phyloP scores from a whole-genome alignment of 1,139 yeast genomes.

The Suhomyces kunorum region DNA sequence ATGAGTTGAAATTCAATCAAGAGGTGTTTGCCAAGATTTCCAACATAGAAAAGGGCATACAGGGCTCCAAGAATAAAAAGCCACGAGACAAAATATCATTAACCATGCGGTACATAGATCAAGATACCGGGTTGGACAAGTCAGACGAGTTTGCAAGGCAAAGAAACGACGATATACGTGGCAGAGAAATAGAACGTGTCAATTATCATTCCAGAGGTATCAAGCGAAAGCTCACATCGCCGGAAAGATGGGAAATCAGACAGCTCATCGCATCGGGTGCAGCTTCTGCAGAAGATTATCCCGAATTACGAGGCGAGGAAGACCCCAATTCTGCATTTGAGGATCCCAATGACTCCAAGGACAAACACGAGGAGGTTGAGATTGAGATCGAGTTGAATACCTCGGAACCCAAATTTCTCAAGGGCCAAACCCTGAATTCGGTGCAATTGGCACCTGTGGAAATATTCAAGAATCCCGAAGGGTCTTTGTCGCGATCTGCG shows the following conservation, averaged over 20 bases:
- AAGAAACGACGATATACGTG: slow-evolving; percentile 28
- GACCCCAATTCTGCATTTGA: slow-evolving; percentile 41
- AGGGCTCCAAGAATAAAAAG: slow-evolving; percentile 25
- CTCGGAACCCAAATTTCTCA: slow-evolving; percentile 70
- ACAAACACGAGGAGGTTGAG: slow-evolving; percentile 51
- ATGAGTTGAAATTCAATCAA: slow-evolving; percentile 58
- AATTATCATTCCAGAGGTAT: slow-evolving; percentile 10
- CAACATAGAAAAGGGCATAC: slow-evolving; percentile 35
- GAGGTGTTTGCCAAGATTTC: slow-evolving; percentile 64
- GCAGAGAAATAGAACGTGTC: slow-evolving; percentile 18
- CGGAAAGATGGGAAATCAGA: slow-evolving; percentile 88
- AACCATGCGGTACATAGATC: slow-evolving; percentile 77
- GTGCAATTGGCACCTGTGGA: slow-evolving; percentile 53
- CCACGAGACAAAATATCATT: slow-evolving; percentile 50
- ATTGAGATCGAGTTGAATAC: slow-evolving; percentile 73
- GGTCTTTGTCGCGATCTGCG: slow-evolving; percentile 77
- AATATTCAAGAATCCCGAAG: slow-evolving; percentile 71
- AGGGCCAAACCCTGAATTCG: slow-evolving; percentile 51
- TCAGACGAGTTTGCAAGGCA: slow-evolving; percentile 21
- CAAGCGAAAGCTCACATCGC: slow-evolving; percentile 65
- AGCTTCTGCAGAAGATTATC: slow-evolving; percentile 66
- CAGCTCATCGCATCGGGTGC: slow-evolving; percentile 84
- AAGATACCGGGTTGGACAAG: slow-evolving; percentile 57
- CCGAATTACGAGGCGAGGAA: slow-evolving; percentile 53
- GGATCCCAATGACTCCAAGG: slow-evolving; percentile 25